These are phyloP conservation scores for Arthrinium puccinioides DNA, from an alignment of 2,329 filamentous ascomycete genomes.

Conservation along the genomic window DNA sequence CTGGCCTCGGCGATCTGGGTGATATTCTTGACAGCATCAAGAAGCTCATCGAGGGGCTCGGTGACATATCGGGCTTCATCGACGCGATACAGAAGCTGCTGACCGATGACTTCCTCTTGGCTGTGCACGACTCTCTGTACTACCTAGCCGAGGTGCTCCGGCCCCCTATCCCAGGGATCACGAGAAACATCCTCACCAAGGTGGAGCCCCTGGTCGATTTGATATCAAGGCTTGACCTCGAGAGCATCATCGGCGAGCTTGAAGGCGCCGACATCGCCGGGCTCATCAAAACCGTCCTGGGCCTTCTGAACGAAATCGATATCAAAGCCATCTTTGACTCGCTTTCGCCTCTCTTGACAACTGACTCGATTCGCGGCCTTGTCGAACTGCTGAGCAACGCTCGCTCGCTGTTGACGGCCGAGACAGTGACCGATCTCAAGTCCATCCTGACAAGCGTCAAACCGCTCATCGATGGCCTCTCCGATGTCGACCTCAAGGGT, in stretches of 20 bases:
- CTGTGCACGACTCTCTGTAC: slow-evolving; percentile 31
- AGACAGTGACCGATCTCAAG: slow-evolving; percentile 8
- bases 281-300: slow-evolving; percentile 21
- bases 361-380: slow-evolving; percentile 24
- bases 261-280: slow-evolving; percentile 24
- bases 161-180: slow-evolving; percentile 25
- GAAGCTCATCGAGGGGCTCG: slow-evolving; percentile 15
- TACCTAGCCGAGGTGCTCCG: slow-evolving; percentile 29
- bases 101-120: slow-evolving; percentile 30
- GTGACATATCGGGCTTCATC: slow-evolving; percentile 20
- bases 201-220: slow-evolving; percentile 19
- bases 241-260: slow-evolving; percentile 18
- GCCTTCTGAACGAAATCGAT: slow-evolving; percentile 13
- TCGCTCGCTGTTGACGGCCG: slow-evolving; percentile 10
- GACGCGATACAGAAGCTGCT: slow-evolving; percentile 23
- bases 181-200: slow-evolving; percentile 18
- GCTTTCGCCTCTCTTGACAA: slow-evolving; percentile 20
- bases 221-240: slow-evolving; percentile 17
- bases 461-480: slow-evolving; percentile 11
- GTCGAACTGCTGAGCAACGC: slow-evolving; percentile 18
- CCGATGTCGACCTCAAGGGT: slow-evolving; percentile 22
- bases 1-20: slow-evolving; percentile 18
- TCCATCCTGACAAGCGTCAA: slow-evolving; percentile 15
- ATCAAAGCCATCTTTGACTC: slow-evolving; percentile 24
- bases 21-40: slow-evolving; percentile 16